phyloP scores from a whole-genome alignment of 1,139 yeast species.

The Scheffersomyces lignicola region DNA sequence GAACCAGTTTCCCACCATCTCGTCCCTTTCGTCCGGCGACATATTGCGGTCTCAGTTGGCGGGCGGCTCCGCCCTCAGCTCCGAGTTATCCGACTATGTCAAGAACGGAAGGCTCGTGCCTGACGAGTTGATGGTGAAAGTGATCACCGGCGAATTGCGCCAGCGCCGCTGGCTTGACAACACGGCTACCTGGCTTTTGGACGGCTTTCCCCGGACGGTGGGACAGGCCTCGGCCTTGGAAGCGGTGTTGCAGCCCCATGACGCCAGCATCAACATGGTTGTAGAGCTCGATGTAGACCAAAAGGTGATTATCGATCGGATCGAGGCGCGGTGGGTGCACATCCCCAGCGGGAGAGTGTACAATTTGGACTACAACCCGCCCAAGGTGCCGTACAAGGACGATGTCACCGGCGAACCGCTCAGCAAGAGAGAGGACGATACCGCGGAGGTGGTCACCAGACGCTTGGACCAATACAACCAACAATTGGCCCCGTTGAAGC shows the following conservation, averaged over 20 bases:
- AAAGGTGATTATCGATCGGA: slow-evolving; percentile 71
- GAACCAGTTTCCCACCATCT: slow-evolving; percentile 48
- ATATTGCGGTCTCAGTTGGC: slow-evolving; percentile 69
- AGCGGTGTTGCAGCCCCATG: slow-evolving; percentile 35
- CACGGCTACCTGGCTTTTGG: slow-evolving; percentile 68
- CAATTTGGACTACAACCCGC: slow-evolving; percentile 85
- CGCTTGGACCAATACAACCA: slow-evolving; percentile 64
- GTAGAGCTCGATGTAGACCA: slow-evolving; percentile 86
- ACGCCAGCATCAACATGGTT: slow-evolving; percentile 62
- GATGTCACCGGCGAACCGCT: slow-evolving; percentile 89
- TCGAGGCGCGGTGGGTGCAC: slow-evolving; percentile 86
- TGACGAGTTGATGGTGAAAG: slow-evolving; percentile 61
- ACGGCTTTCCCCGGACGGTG: slow-evolving; percentile 87
- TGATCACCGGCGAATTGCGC: slow-evolving; percentile 54
- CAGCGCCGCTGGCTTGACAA: slow-evolving; percentile 46
- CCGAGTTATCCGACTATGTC: slow-evolving; percentile 56
- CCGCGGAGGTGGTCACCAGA: slow-evolving; percentile 62
- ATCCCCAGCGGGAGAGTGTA: slow-evolving; percentile 82
- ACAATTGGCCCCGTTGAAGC: slow-evolving; percentile 63
- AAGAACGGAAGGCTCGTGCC: slow-evolving; percentile 70
- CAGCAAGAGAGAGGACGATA: slow-evolving; percentile 79
- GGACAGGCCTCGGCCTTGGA: slow-evolving; percentile 68
- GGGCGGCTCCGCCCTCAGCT: slow-evolving; percentile 55
- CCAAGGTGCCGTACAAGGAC: slow-evolving; percentile 75
- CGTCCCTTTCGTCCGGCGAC: slow-evolving; percentile 81